Base-by-base conservation (phyloP, 1,284 basidiomycete genomes). In the Ceratobasidium sp. region DNA sequence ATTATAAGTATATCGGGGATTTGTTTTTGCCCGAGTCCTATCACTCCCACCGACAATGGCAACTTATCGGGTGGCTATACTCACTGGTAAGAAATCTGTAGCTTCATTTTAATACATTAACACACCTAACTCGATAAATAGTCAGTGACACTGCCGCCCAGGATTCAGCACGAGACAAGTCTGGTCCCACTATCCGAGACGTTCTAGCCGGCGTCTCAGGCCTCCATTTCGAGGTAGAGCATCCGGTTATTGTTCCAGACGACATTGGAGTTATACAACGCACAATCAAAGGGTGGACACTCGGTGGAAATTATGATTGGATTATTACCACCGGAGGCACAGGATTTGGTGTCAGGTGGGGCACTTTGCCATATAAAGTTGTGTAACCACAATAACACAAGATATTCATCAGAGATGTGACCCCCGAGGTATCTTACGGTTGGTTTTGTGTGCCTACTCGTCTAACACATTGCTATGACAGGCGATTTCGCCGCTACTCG, bases 281-380 rank as follows among this genome's bases (percentile, higher is more conserved):
- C 39, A 29, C 27, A 7, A 24, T 71, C n/a, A 71, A 71, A 34
- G 37, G 53, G 19, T 71, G 66, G 66, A 34, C 54, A 24, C 8
- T 59, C 29, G 54, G 54, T 16, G 53, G 41, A 4, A 4, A 19
- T 1, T 71, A 59, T 34, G 90, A 93, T 80, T 89, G 88, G 86
- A 85, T 94, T 76, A 83, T 96, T 74, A 93, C 93, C 3, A 92
- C 91, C 0, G 94, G 94, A 11, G 94, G 94, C 1, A 96, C 94
- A 0, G 94, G 94, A 4, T 94, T 95, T 79, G 92, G 93, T 1
- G 83, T 87, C 41, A 68, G 65, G 65, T 68, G 24, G 22, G 39
- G 11, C 14, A 8, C 8, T 39, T 64, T 31, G n/a, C 13, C 29
- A 2, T 41, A 49, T 64, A 8, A 19, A 49, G 9, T 22, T 29